Percentiles rank a stretch among this genome's conserved stretches.
These are phyloP conservation scores for Boletus fagicola DNA, from an alignment of 768 basidiomycete species.

Conservation along the genomic window DNA sequence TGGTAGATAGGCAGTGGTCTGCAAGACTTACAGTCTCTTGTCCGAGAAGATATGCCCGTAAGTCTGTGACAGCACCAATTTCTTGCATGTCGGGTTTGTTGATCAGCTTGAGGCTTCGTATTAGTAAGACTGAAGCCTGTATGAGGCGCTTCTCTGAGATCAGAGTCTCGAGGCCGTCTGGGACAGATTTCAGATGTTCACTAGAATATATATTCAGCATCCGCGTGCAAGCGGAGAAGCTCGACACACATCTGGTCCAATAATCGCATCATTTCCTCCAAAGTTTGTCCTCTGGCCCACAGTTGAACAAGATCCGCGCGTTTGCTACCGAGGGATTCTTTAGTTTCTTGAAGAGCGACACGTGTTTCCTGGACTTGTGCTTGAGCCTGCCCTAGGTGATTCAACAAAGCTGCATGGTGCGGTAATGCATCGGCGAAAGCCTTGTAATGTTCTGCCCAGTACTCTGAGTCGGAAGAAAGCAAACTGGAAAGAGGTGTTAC, in stretches of 20 bases:
- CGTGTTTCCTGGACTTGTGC: constrained; percentile 71
- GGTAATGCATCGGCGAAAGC: constrained; percentile 93
- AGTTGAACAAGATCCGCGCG: constrained; percentile 88
- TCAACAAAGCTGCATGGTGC: constrained; percentile 78
- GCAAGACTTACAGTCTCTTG: constrained; percentile 76
- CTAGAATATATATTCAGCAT: constrained; percentile 41
- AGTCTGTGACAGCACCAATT: constrained; percentile 90
- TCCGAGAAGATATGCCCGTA: constrained; percentile 75
- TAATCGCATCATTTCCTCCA: constrained; percentile 95
- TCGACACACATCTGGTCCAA: constrained; percentile 84
- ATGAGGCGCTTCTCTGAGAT: constrained; percentile 94
- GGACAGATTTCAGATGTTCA: constrained; percentile 86
- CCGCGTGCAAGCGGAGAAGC: constrained; percentile 3
- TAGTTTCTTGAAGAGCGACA: constrained; percentile 68
- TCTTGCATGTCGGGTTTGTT: constrained; percentile 92
- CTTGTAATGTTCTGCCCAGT: constrained; percentile 77
- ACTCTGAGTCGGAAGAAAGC: constrained; percentile 3
- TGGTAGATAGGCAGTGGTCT: background rate
- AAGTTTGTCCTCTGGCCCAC: constrained; percentile 83
- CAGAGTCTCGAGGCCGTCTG: constrained; percentile 89
- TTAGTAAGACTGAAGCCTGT: constrained; percentile 82
- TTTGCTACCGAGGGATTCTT: constrained; percentile 75
- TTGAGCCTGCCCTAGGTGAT: constrained; percentile 71
- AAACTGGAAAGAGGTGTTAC: constrained; percentile 29
- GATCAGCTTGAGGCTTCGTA: constrained; percentile 85